phyloP scores from a whole-genome alignment of 495 filamentous ascomycete species.

The Astrothelium subdiscretum region DNA sequence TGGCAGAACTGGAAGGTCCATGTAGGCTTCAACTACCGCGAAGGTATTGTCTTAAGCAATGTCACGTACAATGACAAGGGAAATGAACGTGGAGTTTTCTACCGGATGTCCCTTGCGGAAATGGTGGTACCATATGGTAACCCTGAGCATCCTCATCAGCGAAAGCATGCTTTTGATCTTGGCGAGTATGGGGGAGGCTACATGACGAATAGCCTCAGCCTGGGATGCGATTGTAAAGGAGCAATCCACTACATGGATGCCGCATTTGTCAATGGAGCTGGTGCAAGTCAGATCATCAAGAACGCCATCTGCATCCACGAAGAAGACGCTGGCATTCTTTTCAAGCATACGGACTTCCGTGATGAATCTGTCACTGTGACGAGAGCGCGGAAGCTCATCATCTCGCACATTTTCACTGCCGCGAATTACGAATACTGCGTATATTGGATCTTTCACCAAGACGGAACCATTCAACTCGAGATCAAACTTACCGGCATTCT shows the following conservation, averaged over 20 bases:
- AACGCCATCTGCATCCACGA: constrained; percentile 97
- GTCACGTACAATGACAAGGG: constrained; percentile 87
- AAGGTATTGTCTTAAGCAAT: constrained; percentile 84
- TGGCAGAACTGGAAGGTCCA: constrained; percentile 98
- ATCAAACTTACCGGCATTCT: constrained; percentile 93
- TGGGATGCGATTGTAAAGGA: constrained; percentile 94
- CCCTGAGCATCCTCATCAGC: constrained; percentile 82
- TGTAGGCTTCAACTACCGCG: constrained; percentile 92
- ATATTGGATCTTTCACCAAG: constrained; percentile 90
- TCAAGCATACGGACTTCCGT: constrained; percentile 93
- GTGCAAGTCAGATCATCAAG: constrained; percentile 67
- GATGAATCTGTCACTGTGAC: constrained; percentile 81
- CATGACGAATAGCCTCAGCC: constrained; percentile 83
- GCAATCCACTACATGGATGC: constrained; percentile 86
- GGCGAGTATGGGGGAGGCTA: constrained; percentile 92
- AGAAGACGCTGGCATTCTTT: constrained; percentile 85
- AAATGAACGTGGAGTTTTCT: constrained; percentile 68
- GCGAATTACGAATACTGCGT: constrained; percentile 97
- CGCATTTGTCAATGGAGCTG: constrained; percentile 71
- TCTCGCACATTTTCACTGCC: constrained; percentile 91
- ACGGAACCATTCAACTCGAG: constrained; percentile 87
- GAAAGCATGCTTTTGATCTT: constrained; percentile 90
- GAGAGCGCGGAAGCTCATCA: constrained; percentile 72
- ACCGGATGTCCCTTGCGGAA: constrained; percentile 83
- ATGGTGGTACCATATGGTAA: constrained; percentile 97